Conservation (phyloP, 108 stramenopile genomes). For the Pinguiococcus pyrenoidosus region DNA sequence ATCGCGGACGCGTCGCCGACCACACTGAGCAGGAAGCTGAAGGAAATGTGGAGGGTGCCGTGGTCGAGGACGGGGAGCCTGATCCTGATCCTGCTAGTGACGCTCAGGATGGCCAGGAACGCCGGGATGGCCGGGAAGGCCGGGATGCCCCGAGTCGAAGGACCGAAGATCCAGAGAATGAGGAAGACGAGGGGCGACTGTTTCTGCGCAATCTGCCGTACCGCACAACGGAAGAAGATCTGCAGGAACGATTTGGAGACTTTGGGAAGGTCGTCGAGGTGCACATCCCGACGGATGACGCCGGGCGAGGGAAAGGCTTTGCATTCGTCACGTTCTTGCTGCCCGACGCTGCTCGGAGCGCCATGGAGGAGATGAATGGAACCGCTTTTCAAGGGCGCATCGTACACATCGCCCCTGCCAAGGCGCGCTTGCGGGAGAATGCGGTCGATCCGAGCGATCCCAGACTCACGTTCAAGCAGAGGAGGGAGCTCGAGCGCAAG, state of each 20-base stretch:
- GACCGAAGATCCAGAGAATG: neutral
- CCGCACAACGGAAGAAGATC: conserved; percentile 70
- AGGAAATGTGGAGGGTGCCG: neutral
- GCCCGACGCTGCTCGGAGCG: conserved; percentile 17
- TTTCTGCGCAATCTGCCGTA: conserved; percentile 91
- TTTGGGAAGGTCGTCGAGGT: conserved; percentile 60
- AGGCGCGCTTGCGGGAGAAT: conserved; percentile 7
- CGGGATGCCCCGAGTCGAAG: too few species aligned
- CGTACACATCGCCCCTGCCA: conserved; percentile 19
- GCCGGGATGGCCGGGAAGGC: too few species aligned
- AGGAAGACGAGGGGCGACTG: conserved; percentile 35
- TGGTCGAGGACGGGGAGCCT: neutral
- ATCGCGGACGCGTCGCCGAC: neutral
- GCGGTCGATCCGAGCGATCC: neutral
- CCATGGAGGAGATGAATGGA: conserved; percentile 21
- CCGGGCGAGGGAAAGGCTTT: conserved; percentile 70
- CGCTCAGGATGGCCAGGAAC: neutral
- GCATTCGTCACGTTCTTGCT: conserved; percentile 63
- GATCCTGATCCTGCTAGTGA: neutral
- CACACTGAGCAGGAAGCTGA: neutral
- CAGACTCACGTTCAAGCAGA: neutral
- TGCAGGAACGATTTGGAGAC: conserved; percentile 56
- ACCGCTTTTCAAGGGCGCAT: conserved; percentile 29
- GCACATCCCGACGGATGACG: conserved; percentile 84
- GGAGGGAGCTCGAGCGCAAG: neutral